Percentiles rank a stretch among this genome's conserved stretches.
Conservation (phyloP, 805 yeast genomes). For the Starmerella asiatica region DNA sequence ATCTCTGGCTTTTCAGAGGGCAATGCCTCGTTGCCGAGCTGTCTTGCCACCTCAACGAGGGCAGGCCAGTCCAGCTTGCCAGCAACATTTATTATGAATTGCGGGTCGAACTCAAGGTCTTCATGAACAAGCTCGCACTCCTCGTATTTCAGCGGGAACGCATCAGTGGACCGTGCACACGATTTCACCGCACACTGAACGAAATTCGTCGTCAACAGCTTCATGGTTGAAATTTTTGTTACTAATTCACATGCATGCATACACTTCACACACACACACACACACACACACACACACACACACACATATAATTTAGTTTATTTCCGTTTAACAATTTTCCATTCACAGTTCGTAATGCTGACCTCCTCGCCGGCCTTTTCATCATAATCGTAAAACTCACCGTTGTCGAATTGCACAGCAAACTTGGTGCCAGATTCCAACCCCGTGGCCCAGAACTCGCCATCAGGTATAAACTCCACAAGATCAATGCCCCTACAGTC, state of each 20-base stretch:
- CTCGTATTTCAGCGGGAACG: slow-evolving; percentile 69
- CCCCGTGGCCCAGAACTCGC: slow-evolving; percentile 30
- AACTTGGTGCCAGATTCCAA: slow-evolving; percentile 40
- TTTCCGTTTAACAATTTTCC: slow-evolving; percentile 39
- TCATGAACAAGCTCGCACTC: slow-evolving; percentile 60
- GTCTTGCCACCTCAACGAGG: slow-evolving; percentile 57
- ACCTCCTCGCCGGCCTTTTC: slow-evolving; percentile 73
- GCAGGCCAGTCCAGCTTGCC: slow-evolving; percentile 86
- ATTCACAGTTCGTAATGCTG: slow-evolving; percentile 57
- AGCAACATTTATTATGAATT: slow-evolving; percentile 59
- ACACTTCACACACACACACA: too few relatives aligned
- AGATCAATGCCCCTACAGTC: slow-evolving; percentile 82
- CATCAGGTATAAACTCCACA: slow-evolving; percentile 48
- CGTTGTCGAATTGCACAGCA: slow-evolving; percentile 55
- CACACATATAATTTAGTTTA: neutral
- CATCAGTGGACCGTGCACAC: slow-evolving; percentile 58
- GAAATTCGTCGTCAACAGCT: slow-evolving; percentile 88
- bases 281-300: too few relatives aligned
- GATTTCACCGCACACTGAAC: slow-evolving; percentile 81
- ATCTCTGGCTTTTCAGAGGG: slow-evolving; percentile 29
- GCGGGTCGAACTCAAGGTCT: slow-evolving; percentile 69
- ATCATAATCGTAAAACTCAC: slow-evolving; percentile 93
- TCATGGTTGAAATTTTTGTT: slow-evolving; percentile 48
- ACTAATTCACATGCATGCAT: neutral
- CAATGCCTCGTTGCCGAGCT: slow-evolving; percentile 46